Evolutionary conservation across 495 filamentous ascomycete genomes (phyloP).

Genomic region (Xylaria palmicola): DNA sequence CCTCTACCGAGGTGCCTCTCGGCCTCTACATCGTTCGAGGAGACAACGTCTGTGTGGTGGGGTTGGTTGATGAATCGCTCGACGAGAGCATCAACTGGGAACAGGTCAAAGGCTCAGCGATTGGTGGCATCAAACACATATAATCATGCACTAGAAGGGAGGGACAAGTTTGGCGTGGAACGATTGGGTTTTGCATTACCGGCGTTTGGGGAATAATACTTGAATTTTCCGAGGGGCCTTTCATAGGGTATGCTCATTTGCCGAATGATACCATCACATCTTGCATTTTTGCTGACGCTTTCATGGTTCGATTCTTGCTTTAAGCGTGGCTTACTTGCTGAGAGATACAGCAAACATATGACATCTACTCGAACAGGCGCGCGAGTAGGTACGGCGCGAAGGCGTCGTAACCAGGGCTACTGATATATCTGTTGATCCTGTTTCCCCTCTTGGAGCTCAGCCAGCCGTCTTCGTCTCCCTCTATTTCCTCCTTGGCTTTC

Average conservation of each 20-base stretch:
- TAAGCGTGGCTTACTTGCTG: constrained; percentile 11
- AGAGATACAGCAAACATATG: neutral
- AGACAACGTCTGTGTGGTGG: constrained; percentile 90
- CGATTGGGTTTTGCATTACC: constrained; percentile 11
- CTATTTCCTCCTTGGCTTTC: constrained; percentile 49
- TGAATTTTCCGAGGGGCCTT: constrained; percentile 19
- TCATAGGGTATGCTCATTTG: constrained; percentile 34
- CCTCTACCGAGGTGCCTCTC: constrained; percentile 76
- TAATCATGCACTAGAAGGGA: constrained; percentile 17
- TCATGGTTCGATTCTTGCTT: constrained; percentile 23
- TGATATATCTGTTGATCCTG: constrained; percentile 68
- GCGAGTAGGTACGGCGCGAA: constrained; percentile 51
- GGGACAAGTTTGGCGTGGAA: neutral
- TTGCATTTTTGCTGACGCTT: constrained; percentile 27
- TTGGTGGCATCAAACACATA: constrained; percentile 74
- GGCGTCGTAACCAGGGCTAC: constrained; percentile 52
- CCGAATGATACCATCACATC: constrained; percentile 30
- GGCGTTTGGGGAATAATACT: constrained; percentile 11
- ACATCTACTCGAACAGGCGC: constrained; percentile 42
- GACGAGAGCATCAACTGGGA: constrained; percentile 88
- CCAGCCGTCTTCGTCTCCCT: constrained; percentile 72
- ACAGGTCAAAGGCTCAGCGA: constrained; percentile 79
- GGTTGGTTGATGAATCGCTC: constrained; percentile 83
- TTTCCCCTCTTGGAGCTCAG: constrained; percentile 69
- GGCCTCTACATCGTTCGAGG: constrained; percentile 91